A percentile compares a stretch with the other conserved stretches of the same genome.
Evolutionary conservation across 129 eudicot species (phyloP).

Genomic region (Tagetes patula): DNA sequence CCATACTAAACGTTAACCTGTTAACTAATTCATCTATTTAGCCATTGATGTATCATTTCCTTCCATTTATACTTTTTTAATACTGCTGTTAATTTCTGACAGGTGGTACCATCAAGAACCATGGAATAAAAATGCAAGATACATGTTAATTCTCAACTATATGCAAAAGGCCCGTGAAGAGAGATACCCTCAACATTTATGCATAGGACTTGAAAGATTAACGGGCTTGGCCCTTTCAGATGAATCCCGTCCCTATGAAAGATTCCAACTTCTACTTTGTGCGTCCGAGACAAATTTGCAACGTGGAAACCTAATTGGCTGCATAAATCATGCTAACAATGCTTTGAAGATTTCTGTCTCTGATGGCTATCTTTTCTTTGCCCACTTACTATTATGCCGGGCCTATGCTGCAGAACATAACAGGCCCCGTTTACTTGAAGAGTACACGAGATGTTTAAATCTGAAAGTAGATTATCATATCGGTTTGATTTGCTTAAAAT

Average conservation of each 20-base stretch:
- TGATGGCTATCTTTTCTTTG: conserved; percentile 53
- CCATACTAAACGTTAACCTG: background rate
- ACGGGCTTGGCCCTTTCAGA: conserved; percentile 52
- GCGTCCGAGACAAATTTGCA: conserved; percentile 79
- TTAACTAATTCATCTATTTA: background rate
- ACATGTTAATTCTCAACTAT: conserved; percentile 65
- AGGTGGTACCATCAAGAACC: conserved; percentile 90
- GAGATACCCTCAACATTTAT: conserved; percentile 62
- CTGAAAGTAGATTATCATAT: conserved; percentile 63
- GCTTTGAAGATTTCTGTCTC: conserved; percentile 58
- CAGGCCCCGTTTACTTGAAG: conserved; percentile 37
- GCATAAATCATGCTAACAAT: conserved; percentile 52
- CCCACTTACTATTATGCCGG: conserved; percentile 77
- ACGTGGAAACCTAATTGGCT: conserved; percentile 45
- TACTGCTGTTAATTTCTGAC: conserved; percentile 13
- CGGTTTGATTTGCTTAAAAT: conserved; percentile 74
- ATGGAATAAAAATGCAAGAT: conserved; percentile 73
- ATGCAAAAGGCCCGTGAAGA: conserved; percentile 80
- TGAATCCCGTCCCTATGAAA: conserved; percentile 46
- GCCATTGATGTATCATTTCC: background rate
- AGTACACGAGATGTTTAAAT: conserved; percentile 63
- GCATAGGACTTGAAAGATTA: conserved; percentile 54
- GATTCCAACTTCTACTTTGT: conserved; percentile 72
- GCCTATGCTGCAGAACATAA: conserved; percentile 65
- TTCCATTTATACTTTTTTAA: conserved; percentile 3